phyloP scores from a whole-genome alignment of 2,329 filamentous ascomycete genomes.

The Colletotrichum graminicola region DNA sequence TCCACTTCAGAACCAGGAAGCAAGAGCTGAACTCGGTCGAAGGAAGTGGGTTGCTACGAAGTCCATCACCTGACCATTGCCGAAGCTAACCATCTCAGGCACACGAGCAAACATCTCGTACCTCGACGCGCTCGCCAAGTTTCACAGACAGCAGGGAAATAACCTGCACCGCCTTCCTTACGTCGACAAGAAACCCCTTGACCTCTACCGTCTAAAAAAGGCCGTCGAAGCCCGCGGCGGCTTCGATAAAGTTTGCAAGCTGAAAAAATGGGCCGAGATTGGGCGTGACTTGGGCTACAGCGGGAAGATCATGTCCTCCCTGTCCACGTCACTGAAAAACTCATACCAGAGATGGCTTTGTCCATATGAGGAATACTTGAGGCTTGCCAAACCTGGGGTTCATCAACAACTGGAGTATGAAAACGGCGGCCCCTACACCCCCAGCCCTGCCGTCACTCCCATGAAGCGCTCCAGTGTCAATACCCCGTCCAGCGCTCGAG shows the following conservation, averaged over 20 bases:
- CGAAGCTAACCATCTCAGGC: conserved; percentile 66
- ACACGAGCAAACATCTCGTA: conserved; percentile 97
- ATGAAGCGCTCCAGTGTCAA: conserved; percentile 74
- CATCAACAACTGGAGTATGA: conserved; percentile 95
- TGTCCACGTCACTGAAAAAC: conserved; percentile 98
- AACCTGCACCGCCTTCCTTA: conserved; percentile 95
- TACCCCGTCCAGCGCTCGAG: conserved; percentile 68
- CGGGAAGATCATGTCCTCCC: conserved; percentile 99
- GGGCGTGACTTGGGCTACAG: conserved; percentile 96
- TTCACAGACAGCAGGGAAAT: conserved; percentile 95
- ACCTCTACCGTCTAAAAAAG: conserved; percentile 96
- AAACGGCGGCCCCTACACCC: conserved; percentile 91
- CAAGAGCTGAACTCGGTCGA: conserved; percentile 98
- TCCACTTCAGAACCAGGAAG: conserved; percentile 95
- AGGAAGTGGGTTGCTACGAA: conserved; percentile 77
- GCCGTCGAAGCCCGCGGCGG: conserved; percentile 94
- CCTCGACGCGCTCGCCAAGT: conserved; percentile 93
- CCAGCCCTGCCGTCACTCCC: conserved; percentile 76
- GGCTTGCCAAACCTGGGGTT: conserved; percentile 92
- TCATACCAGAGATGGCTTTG: conserved; percentile 97
- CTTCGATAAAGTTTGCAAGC: conserved; percentile 96
- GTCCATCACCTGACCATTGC: conserved; percentile 12
- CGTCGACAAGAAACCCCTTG: conserved; percentile 96
- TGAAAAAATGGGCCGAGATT: conserved; percentile 99
- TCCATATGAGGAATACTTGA: conserved; percentile 95